phyloP scores from a whole-genome alignment of 2,329 filamentous ascomycete species.

The Decorospora gaudefroyi region DNA sequence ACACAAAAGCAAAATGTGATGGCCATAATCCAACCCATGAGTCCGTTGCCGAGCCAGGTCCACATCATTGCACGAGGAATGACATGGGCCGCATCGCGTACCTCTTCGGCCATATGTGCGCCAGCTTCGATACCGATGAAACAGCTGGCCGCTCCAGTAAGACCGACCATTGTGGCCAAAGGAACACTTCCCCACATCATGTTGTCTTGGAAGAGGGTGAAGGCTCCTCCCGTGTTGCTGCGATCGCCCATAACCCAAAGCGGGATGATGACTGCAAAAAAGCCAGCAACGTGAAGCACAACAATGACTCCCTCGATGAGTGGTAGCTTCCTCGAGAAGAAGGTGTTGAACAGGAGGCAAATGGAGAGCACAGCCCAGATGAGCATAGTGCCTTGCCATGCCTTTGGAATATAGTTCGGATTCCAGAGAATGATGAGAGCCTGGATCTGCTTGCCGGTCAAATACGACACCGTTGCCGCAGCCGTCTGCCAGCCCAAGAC shows the following conservation, averaged over 20 bases:
- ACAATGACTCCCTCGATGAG: constrained; percentile 26
- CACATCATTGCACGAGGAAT: constrained; percentile 48
- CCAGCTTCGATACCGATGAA: constrained; percentile 44
- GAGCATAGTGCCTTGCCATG: constrained; percentile 56
- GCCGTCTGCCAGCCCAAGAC: constrained; percentile 54
- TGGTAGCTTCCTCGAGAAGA: constrained; percentile 47
- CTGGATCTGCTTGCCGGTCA: constrained; percentile 51
- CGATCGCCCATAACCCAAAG: constrained; percentile 37
- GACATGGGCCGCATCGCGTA: constrained; percentile 30
- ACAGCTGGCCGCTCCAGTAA: constrained; percentile 50
- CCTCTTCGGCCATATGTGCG: constrained; percentile 43
- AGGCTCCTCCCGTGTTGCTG: constrained; percentile 48
- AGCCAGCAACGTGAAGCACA: constrained; percentile 55
- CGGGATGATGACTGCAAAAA: constrained; percentile 54
- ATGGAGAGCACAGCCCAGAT: constrained; percentile 49
- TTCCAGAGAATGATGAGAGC: constrained; percentile 45
- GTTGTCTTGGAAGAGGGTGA: constrained; percentile 53
- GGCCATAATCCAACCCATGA: constrained; percentile 43
- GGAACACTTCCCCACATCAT: constrained; percentile 14
- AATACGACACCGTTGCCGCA: constrained; percentile 50
- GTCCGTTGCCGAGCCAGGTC: constrained; percentile 44
- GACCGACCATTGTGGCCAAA: constrained; percentile 23
- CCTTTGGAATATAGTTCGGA: constrained; percentile 44
- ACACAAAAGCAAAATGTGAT: constrained; percentile 24
- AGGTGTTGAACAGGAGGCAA: constrained; percentile 48